Percentiles rank a stretch among this genome's conserved stretches.
phyloP scores from a whole-genome alignment of 202 grass and related monocot species.

The Carex arenaria region DNA sequence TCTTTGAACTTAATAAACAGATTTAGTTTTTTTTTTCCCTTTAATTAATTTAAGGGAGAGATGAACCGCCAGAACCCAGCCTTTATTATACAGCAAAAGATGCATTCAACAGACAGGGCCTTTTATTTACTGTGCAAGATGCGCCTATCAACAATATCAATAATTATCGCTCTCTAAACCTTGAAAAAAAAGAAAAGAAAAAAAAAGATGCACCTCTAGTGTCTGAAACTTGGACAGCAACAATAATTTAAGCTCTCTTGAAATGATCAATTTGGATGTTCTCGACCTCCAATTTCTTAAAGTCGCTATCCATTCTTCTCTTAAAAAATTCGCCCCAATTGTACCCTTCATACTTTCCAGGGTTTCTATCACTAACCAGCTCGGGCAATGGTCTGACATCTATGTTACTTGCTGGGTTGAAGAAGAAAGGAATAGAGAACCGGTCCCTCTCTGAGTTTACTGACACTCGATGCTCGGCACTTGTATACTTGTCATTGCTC shows the following conservation, averaged over 20 bases:
- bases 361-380: constrained; percentile 28
- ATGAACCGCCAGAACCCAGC: background rate
- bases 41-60: background rate
- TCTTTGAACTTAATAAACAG: background rate
- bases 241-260: constrained; percentile 24
- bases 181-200: too few relatives aligned
- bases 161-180: too few relatives aligned
- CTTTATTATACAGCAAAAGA: background rate
- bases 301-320: constrained; percentile 52
- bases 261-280: constrained; percentile 83
- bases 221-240: background rate
- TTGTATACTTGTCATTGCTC: constrained; percentile 86
- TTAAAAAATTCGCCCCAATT: constrained; percentile 66
- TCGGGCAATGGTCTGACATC: constrained; percentile 54
- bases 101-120: too few relatives aligned
- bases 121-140: background rate
- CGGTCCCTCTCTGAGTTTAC: constrained; percentile 52
- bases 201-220: too few relatives aligned
- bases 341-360: constrained; percentile 44
- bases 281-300: constrained; percentile 57
- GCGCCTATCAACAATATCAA: background rate
- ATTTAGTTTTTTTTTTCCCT: background rate
- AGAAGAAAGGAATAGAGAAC: constrained; percentile 78
- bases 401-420: constrained; percentile 51
- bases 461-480: constrained; percentile 66